Evolutionary conservation across 805 yeast species (phyloP).

Genomic region (Metschnikowia colocasiae): DNA sequence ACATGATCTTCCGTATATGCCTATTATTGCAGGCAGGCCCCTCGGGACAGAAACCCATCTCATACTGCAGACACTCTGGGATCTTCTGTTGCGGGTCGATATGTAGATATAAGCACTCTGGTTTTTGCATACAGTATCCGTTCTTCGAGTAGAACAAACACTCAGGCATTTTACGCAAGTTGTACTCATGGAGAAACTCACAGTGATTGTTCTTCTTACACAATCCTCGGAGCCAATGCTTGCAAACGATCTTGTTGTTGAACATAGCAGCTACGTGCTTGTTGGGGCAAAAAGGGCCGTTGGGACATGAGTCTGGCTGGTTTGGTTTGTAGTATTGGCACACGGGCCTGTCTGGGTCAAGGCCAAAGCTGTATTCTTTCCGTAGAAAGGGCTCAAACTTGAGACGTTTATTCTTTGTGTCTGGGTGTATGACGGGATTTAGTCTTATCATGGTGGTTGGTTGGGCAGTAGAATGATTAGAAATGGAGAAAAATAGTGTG

Average conservation of each 20-base stretch:
- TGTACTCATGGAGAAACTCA: constrained; percentile 93
- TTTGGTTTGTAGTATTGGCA: constrained; percentile 67
- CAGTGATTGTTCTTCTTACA: constrained; percentile 97
- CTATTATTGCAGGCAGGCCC: constrained; percentile 84
- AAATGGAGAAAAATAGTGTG: constrained; percentile 21
- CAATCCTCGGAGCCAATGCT: constrained; percentile 96
- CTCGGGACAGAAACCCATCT: constrained; percentile 84
- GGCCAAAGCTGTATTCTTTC: constrained; percentile 74
- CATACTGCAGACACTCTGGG: constrained; percentile 83
- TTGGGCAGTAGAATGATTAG: neutral
- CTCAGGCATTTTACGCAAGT: constrained; percentile 93
- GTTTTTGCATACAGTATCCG: constrained; percentile 86
- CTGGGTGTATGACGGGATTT: constrained; percentile 40
- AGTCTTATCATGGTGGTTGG: constrained; percentile 30
- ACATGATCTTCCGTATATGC: constrained; percentile 71
- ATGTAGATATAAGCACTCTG: constrained; percentile 91
- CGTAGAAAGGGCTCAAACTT: constrained; percentile 82
- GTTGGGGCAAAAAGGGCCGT: constrained; percentile 80
- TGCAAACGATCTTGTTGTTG: constrained; percentile 73
- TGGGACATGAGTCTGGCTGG: constrained; percentile 69
- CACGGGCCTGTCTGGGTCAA: constrained; percentile 81
- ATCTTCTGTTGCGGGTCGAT: constrained; percentile 84
- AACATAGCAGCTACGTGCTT: constrained; percentile 66
- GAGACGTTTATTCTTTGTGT: constrained; percentile 36
- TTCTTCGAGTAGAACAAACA: constrained; percentile 81